A percentile compares a stretch with the other conserved stretches of the same genome.
Conservation (phyloP, 2,329 filamentous ascomycete genomes). For the Aureobasidium musti region DNA sequence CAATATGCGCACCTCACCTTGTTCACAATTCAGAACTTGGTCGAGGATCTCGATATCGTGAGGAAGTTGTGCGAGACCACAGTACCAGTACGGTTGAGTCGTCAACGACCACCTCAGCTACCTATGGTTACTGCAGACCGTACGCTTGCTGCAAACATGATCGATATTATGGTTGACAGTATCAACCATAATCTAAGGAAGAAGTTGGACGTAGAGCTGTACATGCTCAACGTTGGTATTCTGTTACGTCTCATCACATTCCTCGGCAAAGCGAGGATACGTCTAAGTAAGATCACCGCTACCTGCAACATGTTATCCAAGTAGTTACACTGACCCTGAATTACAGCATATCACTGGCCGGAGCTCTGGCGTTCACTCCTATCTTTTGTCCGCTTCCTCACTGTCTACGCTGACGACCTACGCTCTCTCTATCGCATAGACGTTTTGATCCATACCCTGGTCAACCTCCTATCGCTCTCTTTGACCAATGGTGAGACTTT, state of each 20-base stretch:
- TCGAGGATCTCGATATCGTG: constrained; percentile 80
- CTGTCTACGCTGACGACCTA: constrained; percentile 79
- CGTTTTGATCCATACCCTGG: constrained; percentile 71
- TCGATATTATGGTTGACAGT: constrained; percentile 87
- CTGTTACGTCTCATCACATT: constrained; percentile 81
- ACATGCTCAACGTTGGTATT: constrained; percentile 79
- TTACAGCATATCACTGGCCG: constrained; percentile 78
- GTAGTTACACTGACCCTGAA: constrained; percentile 8
- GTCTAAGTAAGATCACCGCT: constrained; percentile 54
- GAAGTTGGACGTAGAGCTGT: constrained; percentile 80
- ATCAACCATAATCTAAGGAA: constrained; percentile 92
- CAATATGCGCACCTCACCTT: constrained; percentile 84
- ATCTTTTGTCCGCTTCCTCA: constrained; percentile 85
- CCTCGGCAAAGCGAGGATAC: constrained; percentile 76
- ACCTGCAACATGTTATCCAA: neutral
- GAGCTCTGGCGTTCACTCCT: constrained; percentile 90
- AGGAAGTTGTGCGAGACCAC: constrained; percentile 82
- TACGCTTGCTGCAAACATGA: constrained; percentile 70
- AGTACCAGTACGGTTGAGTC: constrained; percentile 76
- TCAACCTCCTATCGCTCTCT: constrained; percentile 80
- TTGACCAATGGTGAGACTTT: constrained; percentile 88
- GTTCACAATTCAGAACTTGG: constrained; percentile 78
- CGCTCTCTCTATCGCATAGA: constrained; percentile 68
- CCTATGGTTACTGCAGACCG: constrained; percentile 73
- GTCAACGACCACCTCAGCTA: constrained; percentile 83